These are phyloP conservation scores for Clavariopsis aquatica DNA, from an alignment of 495 filamentous ascomycete species.

Conservation along the genomic window DNA sequence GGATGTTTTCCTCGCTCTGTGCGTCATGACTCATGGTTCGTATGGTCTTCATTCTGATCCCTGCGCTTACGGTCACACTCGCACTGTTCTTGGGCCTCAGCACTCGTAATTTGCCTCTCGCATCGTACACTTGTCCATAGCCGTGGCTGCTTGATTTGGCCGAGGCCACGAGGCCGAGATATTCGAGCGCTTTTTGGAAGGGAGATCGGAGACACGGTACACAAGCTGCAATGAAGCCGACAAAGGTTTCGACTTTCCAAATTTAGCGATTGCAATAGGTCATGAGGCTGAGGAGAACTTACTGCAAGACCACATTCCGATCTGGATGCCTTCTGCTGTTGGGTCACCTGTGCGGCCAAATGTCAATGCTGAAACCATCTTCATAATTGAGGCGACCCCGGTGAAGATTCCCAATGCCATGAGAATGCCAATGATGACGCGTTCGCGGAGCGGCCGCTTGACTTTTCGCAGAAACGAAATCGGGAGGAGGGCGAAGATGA, in stretches of 20 bases:
- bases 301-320: constrained; percentile 23
- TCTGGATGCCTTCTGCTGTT: constrained; percentile 8
- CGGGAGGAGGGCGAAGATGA: constrained; percentile 42
- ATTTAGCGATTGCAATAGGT: too few species aligned
- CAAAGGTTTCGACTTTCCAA: constrained; percentile 23
- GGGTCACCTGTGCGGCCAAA: constrained; percentile 10
- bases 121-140: constrained; percentile 24
- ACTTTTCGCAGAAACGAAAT: constrained; percentile 44
- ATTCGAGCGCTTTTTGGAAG: constrained; percentile 17
- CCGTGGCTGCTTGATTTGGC: constrained; percentile 2
- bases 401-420: constrained; percentile 45
- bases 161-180: constrained; percentile 12
- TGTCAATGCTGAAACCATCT: neutral
- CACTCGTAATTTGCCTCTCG: neutral
- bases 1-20: constrained; percentile 19
- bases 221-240: constrained; percentile 17
- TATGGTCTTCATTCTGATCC: constrained; percentile 19
- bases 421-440: constrained; percentile 39
- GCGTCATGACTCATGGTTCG: neutral
- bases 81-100: neutral
- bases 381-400: constrained; percentile 39
- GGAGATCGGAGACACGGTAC: constrained; percentile 18
- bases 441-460: constrained; percentile 41
- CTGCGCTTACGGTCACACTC: neutral
- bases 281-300: too few species aligned